Evolutionary conservation across 2,329 filamentous ascomycete genomes (phyloP).

Genomic region (Furcasterigmium furcatum): DNA sequence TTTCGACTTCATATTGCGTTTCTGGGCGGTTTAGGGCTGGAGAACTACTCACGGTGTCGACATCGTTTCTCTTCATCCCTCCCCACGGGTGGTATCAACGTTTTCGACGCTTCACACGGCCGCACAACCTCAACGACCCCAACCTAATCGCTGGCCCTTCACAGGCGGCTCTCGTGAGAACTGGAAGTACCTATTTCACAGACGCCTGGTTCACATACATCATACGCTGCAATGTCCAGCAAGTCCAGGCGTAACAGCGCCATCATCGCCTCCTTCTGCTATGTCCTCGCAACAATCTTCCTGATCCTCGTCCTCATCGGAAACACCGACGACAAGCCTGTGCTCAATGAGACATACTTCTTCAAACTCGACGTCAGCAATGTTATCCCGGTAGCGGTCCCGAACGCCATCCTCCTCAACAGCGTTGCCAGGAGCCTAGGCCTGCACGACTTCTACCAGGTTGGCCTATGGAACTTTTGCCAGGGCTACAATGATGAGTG

Average conservation of each 20-base stretch:
- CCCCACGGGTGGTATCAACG: too few relatives aligned
- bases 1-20: too few relatives aligned
- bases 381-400: slow-evolving; percentile 71
- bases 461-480: slow-evolving; percentile 90
- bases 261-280: slow-evolving; percentile 63
- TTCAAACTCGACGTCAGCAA: slow-evolving; percentile 80
- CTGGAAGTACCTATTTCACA: too few relatives aligned
- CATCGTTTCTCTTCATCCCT: too few relatives aligned
- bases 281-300: slow-evolving; percentile 73
- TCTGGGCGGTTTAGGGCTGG: too few relatives aligned
- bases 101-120: too few relatives aligned
- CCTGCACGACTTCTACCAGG: slow-evolving; percentile 90
- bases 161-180: too few relatives aligned
- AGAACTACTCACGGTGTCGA: too few relatives aligned
- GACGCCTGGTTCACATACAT: too few relatives aligned
- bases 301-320: slow-evolving; percentile 77
- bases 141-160: too few relatives aligned
- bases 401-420: slow-evolving; percentile 75
- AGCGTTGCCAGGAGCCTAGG: slow-evolving; percentile 83
- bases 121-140: too few relatives aligned
- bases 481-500: slow-evolving; percentile 73
- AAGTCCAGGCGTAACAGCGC: slow-evolving; percentile 58
- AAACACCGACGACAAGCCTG: slow-evolving; percentile 59
- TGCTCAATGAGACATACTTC: slow-evolving; percentile 74
- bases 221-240: slow-evolving; percentile 23